Percentiles rank a stretch among this genome's conserved stretches.
Conservation (phyloP, 164 flowering plant species). For the Aristolochia fimbriata region DNA sequence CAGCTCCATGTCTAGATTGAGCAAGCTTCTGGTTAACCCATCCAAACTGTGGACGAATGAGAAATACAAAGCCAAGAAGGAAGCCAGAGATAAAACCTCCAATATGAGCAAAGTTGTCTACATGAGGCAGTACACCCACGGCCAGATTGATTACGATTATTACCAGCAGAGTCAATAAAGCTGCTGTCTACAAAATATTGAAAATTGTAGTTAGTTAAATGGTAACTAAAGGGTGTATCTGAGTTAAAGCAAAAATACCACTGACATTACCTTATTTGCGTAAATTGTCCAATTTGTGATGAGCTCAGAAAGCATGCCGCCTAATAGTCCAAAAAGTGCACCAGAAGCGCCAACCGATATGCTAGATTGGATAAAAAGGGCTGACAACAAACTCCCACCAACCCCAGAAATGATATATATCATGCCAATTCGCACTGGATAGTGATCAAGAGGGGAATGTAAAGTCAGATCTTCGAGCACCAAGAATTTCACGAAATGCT, state of each 20-base stretch:
- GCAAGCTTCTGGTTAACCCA: slow-evolving; percentile 61
- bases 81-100: slow-evolving; percentile 91
- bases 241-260: background rate
- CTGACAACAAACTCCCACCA: slow-evolving; percentile 77
- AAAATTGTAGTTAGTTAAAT: background rate
- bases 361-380: slow-evolving; percentile 52
- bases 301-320: slow-evolving; percentile 88
- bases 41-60: slow-evolving; percentile 88
- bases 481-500: background rate
- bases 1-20: slow-evolving; percentile 21
- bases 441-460: slow-evolving; percentile 1
- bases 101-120: slow-evolving; percentile 93
- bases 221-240: background rate
- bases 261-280: slow-evolving; percentile 55
- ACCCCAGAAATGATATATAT: slow-evolving; percentile 64
- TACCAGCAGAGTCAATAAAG: slow-evolving; percentile 55
- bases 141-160: slow-evolving; percentile 67
- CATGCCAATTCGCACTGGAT: slow-evolving; percentile 60
- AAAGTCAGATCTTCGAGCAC: background rate
- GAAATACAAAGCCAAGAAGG: slow-evolving; percentile 83
- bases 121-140: slow-evolving; percentile 82
- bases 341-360: slow-evolving; percentile 97
- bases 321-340: slow-evolving; percentile 83
- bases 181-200: slow-evolving; percentile 42
- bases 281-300: slow-evolving; percentile 89